Conservation (phyloP, 495 filamentous ascomycete genomes). For the Daldinia concentrica region DNA sequence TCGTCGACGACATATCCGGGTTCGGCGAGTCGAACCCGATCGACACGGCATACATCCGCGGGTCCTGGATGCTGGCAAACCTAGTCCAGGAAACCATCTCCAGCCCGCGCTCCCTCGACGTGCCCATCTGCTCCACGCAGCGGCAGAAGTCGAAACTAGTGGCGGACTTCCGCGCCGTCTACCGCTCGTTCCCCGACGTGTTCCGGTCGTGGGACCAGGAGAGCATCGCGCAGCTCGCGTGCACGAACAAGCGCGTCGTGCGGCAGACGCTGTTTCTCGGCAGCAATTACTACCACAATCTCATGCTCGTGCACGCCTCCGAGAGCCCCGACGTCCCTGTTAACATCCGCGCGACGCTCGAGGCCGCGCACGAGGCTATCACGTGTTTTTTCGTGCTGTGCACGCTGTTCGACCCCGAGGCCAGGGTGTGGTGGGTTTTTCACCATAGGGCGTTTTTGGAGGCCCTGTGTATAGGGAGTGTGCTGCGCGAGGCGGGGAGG, state of each 20-base stretch:
- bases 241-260: conserved; percentile 65
- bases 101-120: conserved; percentile 69
- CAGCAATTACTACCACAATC: conserved; percentile 77
- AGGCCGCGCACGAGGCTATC: conserved; percentile 72
- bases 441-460: conserved; percentile 77
- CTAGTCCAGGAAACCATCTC: conserved; percentile 75
- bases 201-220: conserved; percentile 69
- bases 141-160: conserved; percentile 69
- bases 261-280: conserved; percentile 74
- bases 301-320: conserved; percentile 73
- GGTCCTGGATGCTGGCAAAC: conserved; percentile 76
- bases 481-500: conserved; percentile 53
- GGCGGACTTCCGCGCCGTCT: conserved; percentile 67
- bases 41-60: conserved; percentile 72
- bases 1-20: conserved; percentile 60
- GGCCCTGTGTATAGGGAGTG: conserved; percentile 63
- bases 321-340: conserved; percentile 68
- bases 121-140: conserved; percentile 67
- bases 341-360: conserved; percentile 71
- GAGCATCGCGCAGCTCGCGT: conserved; percentile 59
- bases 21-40: conserved; percentile 61
- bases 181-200: conserved; percentile 68
- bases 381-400: conserved; percentile 72
- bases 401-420: conserved; percentile 68
- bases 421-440: conserved; percentile 80